Conservation (phyloP, 805 yeast species). For the Wickerhamiella azymoides region DNA sequence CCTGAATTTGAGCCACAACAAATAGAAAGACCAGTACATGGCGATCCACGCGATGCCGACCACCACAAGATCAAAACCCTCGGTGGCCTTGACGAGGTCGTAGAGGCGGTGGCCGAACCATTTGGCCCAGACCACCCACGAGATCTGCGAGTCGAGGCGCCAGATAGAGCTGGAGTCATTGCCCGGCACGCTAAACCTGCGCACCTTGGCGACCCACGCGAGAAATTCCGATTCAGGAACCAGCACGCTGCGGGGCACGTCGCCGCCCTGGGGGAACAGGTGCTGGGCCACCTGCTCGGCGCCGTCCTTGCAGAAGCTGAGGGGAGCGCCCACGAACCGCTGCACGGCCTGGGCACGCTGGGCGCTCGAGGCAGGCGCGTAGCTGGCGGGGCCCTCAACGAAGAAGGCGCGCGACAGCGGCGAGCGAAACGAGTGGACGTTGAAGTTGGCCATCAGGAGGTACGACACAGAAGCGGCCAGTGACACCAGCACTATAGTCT, state of each 20-base stretch:
- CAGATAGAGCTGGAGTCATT: conserved; percentile 28
- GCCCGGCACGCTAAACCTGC: conserved; percentile 21
- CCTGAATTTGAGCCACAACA: conserved; percentile 63
- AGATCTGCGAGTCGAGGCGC: conserved; percentile 29
- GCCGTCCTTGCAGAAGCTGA: conserved; percentile 10
- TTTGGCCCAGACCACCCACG: conserved; percentile 26
- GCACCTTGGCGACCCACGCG: conserved; percentile 20
- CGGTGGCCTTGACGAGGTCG: conserved; percentile 44
- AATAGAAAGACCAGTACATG: conserved; percentile 71
- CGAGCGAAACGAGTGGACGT: conserved; percentile 19
- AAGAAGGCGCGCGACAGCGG: conserved; percentile 17
- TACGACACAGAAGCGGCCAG: conserved; percentile 70
- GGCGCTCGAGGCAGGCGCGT: conserved; percentile 11
- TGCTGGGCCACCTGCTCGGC: conserved; percentile 4
- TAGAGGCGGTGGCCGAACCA: conserved; percentile 24
- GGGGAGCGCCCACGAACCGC: conserved; percentile 17
- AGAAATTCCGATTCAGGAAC: conserved; percentile 19
- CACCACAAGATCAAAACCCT: conserved; percentile 68
- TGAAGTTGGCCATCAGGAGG: conserved; percentile 39
- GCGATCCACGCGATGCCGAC: conserved; percentile 72
- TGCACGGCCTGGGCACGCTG: conserved; percentile 4
- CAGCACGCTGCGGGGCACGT: conserved; percentile 28
- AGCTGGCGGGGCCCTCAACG: conserved; percentile 9
- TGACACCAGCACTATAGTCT: conserved; percentile 58
- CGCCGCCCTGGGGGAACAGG: conserved; percentile 1